Percentiles rank a stretch among this genome's conserved stretches.
These are phyloP conservation scores for Colletotrichum tamarilloi DNA, from an alignment of 2,329 filamentous ascomycete genomes.

Conservation along the genomic window DNA sequence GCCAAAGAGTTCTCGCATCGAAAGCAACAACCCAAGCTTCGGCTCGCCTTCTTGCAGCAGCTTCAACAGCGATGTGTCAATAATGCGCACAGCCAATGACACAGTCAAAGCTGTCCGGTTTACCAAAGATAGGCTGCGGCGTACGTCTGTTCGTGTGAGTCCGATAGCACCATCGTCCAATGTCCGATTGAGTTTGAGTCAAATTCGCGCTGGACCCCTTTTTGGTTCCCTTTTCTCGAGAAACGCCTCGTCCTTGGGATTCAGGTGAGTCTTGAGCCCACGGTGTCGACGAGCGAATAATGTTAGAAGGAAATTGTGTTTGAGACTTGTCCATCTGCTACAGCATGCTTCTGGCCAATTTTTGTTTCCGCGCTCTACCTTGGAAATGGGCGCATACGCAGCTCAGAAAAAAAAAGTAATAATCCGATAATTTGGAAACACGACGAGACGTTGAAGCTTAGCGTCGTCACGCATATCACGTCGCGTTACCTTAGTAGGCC, in stretches of 20 bases:
- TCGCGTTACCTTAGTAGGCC: neutral
- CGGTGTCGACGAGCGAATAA: no score
- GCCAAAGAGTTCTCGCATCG: neutral
- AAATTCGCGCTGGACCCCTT: neutral
- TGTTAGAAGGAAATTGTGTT: no score
- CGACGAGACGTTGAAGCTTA: neutral
- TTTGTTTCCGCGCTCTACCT: neutral
- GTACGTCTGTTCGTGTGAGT: neutral
- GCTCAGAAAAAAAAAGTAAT: neutral
- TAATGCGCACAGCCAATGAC: neutral
- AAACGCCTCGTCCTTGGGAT: conserved; percentile 6
- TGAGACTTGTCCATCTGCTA: no score
- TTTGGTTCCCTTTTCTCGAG: neutral
- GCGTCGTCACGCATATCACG: no score
- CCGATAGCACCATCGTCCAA: conserved; percentile 4
- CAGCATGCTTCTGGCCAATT: no score
- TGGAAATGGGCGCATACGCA: neutral
- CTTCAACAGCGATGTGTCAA: neutral
- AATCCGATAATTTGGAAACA: neutral
- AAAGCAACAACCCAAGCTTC: neutral
- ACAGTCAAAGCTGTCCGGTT: neutral
- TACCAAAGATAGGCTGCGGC: neutral
- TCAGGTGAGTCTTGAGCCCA: neutral
- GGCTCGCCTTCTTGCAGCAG: neutral
- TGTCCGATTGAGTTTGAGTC: neutral